Conservation (phyloP, 192 early-diverging fungal species). For the Funneliformis geosporum region DNA sequence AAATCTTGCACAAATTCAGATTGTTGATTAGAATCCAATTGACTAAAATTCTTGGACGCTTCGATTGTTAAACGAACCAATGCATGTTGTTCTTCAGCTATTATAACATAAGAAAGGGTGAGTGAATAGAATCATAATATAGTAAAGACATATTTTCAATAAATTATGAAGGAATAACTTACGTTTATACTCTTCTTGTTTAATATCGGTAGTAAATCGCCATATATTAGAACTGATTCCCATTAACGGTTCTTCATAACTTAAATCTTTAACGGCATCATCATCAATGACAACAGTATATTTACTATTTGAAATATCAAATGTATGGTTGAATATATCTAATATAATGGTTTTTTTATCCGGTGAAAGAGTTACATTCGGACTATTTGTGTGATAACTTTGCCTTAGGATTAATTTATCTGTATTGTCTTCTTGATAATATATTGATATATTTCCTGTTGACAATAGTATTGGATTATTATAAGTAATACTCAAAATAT, state of each 20-base stretch:
- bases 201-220: neutral
- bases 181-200: no score
- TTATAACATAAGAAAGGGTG: neutral
- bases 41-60: neutral
- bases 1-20: neutral
- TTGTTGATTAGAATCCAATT: neutral
- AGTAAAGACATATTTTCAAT: no score
- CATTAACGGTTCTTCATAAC: neutral
- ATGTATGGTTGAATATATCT: neutral
- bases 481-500: neutral
- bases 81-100: neutral
- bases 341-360: neutral
- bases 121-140: no score
- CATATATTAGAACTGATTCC: neutral
- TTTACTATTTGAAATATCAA: neutral
- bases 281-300: conserved; percentile 24
- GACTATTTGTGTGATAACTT: neutral
- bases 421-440: neutral
- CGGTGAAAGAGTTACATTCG: neutral
- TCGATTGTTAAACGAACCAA: neutral
- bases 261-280: conserved; percentile 4
- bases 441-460: conserved; percentile 10
- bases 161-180: no score
- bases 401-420: neutral
- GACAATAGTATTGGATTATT: neutral